Evolutionary conservation across 1,284 basidiomycete species (phyloP), one percentile per base, ranked within the genome.

Genomic region (Cutaneotrichosporon mucoides): DNA sequence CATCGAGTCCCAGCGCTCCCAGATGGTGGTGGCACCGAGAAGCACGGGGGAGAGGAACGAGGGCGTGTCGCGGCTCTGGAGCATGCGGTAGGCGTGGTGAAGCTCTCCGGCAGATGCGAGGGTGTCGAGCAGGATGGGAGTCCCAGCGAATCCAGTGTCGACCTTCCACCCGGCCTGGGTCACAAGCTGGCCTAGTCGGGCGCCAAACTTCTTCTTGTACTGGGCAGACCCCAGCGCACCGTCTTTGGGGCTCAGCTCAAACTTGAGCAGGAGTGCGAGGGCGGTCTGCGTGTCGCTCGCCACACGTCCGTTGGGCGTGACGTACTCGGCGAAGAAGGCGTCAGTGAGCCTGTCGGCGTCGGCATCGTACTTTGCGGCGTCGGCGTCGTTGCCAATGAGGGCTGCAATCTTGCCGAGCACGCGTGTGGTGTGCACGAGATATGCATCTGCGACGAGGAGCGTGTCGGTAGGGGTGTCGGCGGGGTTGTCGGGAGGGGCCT

Each of bases 1-100:
- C 69, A 74, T 69, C 40, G 56, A 61, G 57, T 74, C 68, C 71
- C 71, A 74, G 42, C 72, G 57, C 58, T 74, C 72, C 73, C 71
- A 76, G 62, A 76, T 72, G 6, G 75, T 76, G 0, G 75, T 77
- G 3, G 76, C 73, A 5, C 73, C 76, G 68, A 75, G 71, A 6
- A 55, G n/a, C 11, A 77, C 70, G 5, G 66, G 61, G 44, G 73
- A 72, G 1, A 77, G 63, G 72, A 72, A 76, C 8, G 60, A 64
- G 0, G 75, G 75, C 49, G 59, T 60, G 11, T 68, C 64, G 49
- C 59, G 61, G 56, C 73, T 71, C 58, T 75, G 72, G 10, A 77
- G 63, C 73, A 77, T 75, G 42, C 75, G 59, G 50, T 77, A 77
- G 7, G 75, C 75, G 15, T 69, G 46, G 5, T 67, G 62, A 7